Base-by-base conservation (phyloP, 2,329 filamentous ascomycete genomes). In the Ophiosphaerella herpotricha region DNA sequence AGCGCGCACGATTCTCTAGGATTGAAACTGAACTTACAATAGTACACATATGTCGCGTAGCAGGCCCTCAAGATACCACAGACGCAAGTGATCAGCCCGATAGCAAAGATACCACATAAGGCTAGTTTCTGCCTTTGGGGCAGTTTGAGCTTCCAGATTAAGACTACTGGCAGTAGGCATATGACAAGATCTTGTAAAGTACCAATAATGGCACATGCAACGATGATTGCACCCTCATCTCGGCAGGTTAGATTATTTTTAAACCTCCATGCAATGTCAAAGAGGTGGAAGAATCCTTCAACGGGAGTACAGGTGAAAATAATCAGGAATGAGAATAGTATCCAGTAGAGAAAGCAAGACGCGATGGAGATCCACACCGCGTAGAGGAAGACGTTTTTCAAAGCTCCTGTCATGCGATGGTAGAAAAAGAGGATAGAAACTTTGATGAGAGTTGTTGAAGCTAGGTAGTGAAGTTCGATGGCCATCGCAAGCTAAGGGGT, bases 111-210 rank as follows among this genome's bases (percentile, higher is more conserved):
- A 37, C 76, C 74, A 37, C 77, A 75, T 5, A 78, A 59, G 0
- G 71, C 75, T 23, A 77, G 48, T 60, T 77, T 79, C 56, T 80
- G 77, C 14, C 69, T 63, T 13, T 48, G 60, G 4, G 75, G 68
- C 34, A 80, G 71, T 24, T 74, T 68, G 5, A 80, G 63, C n/a
- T 76, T 73, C 64, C 74, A 70, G 6, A 79, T 74, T 26, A 80
- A 70, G 18, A 78, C 67, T 9, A 76, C 63, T 0, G 78, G 78
- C 21, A 80, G 55, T 1, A 64, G 55, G 39, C 74, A 73, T 1
- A 75, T 68, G 49, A 77, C 61, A 7, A 77, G 55, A 44, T 78
- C 76, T 39, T 74, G 72, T 2, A 75, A 14, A 2, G 71, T 67
- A 45, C 74, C 73, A 48, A 76, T 62, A 7, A 67, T 67, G 13